These are phyloP conservation scores for Irpex rosettiformis DNA, from an alignment of 1,284 basidiomycete genomes.

Conservation along the genomic window DNA sequence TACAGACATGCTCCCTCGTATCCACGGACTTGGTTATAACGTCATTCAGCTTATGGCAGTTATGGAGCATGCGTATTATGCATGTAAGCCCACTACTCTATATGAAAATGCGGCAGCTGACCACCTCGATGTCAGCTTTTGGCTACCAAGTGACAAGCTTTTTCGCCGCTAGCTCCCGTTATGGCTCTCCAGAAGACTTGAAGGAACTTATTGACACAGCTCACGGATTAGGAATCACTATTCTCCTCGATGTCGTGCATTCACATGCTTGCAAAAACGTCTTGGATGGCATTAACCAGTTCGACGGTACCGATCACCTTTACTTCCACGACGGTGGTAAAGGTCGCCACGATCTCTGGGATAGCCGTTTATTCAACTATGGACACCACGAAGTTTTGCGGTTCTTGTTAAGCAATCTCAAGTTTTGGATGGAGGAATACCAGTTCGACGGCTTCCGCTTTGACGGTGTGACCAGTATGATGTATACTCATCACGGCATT, in stretches of 20 bases:
- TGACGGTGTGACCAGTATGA: slow-evolving; percentile 98
- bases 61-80: slow-evolving; percentile 99
- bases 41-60: slow-evolving; percentile 96
- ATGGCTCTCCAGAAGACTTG: slow-evolving; percentile 92
- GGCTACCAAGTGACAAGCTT: slow-evolving; percentile 98
- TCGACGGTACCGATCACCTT: slow-evolving; percentile 93
- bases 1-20: slow-evolving; percentile 78
- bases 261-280: slow-evolving; percentile 99
- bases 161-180: slow-evolving; percentile 96
- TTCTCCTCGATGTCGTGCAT: slow-evolving; percentile 95
- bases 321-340: slow-evolving; percentile 95
- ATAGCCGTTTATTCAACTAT: slow-evolving; percentile 96
- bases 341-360: slow-evolving; percentile 96
- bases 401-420: slow-evolving; percentile 92
- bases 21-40: slow-evolving; percentile 92
- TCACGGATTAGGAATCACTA: slow-evolving; percentile 89
- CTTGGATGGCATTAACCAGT: slow-evolving; percentile 91
- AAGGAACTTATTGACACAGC: slow-evolving; percentile 95
- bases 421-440: slow-evolving; percentile 95
- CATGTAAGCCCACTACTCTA: slow-evolving; percentile 55
- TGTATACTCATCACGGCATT: slow-evolving; percentile 97
- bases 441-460: slow-evolving; percentile 97
- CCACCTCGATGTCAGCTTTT: slow-evolving; percentile 60
- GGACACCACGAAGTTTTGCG: slow-evolving; percentile 90
- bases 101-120: slow-evolving; percentile 11